Evolutionary conservation across 2,329 filamentous ascomycete genomes (phyloP).

Genomic region (Trichoderma cornu-damae): DNA sequence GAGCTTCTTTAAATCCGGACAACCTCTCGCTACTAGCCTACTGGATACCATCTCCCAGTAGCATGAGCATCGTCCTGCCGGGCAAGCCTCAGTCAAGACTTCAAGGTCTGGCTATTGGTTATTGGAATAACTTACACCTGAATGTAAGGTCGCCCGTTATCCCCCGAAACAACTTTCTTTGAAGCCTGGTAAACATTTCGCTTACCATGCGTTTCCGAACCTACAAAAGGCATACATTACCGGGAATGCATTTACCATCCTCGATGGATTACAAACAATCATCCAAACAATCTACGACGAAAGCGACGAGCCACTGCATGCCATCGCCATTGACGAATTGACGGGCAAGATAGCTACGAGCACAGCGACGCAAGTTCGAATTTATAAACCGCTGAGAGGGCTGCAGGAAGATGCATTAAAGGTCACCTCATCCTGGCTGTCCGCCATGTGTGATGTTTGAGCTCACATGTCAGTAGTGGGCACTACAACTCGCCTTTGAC

Average conservation of each 20-base stretch:
- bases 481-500: slow-evolving; percentile 57
- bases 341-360: slow-evolving; percentile 82
- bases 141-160: slow-evolving; percentile 51
- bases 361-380: slow-evolving; percentile 59
- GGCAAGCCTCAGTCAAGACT: slow-evolving; percentile 73
- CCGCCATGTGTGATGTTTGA: background rate
- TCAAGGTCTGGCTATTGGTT: slow-evolving; percentile 68
- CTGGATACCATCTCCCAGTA: slow-evolving; percentile 25
- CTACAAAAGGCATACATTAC: slow-evolving; percentile 72
- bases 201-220: background rate
- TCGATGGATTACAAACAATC: slow-evolving; percentile 67
- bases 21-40: background rate
- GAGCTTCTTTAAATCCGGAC: slow-evolving; percentile 15
- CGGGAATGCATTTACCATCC: slow-evolving; percentile 79
- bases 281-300: slow-evolving; percentile 90
- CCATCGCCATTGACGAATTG: slow-evolving; percentile 73
- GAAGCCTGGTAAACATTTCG: background rate
- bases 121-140: slow-evolving; percentile 67
- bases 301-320: slow-evolving; percentile 62
- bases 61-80: slow-evolving; percentile 74
- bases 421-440: slow-evolving; percentile 40
- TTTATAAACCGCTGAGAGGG: slow-evolving; percentile 68
- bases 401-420: slow-evolving; percentile 66
- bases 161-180: no score
- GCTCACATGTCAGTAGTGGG: slow-evolving; percentile 47